Base-by-base conservation (phyloP, 2,329 filamentous ascomycete genomes). In the Diplodia scrobiculata region DNA sequence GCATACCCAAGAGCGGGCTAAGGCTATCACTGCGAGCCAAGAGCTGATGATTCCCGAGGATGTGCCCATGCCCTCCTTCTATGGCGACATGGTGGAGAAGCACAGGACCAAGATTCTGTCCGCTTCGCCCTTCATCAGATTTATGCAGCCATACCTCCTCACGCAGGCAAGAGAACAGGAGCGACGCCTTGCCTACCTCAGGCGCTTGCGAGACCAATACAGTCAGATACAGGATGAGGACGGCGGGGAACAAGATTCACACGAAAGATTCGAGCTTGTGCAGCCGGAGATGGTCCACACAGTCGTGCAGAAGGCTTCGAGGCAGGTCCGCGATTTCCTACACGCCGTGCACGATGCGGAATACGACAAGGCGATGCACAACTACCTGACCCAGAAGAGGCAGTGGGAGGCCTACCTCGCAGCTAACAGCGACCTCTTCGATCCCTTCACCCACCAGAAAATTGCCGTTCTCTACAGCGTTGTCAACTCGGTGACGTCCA, bases 351-450 rank as follows among this genome's bases (percentile, higher is more conserved):
- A 98, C 76, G 92, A 97, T 74, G 93, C 93, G 1, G 95, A 99
- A 76, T 97, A 98, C 72, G 93, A 99, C 75, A 96, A 95, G 77
- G 93, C 94, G 1, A 80, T 96, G 38, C 91, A 97, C 78, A 92
- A 93, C 71, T 99, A 98, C 74, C 87, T 92, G 75, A 97, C 92
- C 0, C 94, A 98, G 75, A 97, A 92, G 66, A 87, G 91, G 34
- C 93, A 97, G 71, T 99, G 95, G 95, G 95, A 99, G 75, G 91
- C 91, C 32, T 97, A 97, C 72, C 89, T 97, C 25, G 88, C 94
- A 60, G 92, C 91, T 14, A 96, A 95, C 70, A 90, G 96, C 63
- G 65, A 68, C 73, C 84, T 98, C 1, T 99, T 97, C 71, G 92
- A 99, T 74, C 95, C 96, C 0, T 95, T 92, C 74, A 91, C 92